These are phyloP conservation scores for Chenopodium album DNA, from an alignment of 148 eudicot genomes.

Conservation along the genomic window DNA sequence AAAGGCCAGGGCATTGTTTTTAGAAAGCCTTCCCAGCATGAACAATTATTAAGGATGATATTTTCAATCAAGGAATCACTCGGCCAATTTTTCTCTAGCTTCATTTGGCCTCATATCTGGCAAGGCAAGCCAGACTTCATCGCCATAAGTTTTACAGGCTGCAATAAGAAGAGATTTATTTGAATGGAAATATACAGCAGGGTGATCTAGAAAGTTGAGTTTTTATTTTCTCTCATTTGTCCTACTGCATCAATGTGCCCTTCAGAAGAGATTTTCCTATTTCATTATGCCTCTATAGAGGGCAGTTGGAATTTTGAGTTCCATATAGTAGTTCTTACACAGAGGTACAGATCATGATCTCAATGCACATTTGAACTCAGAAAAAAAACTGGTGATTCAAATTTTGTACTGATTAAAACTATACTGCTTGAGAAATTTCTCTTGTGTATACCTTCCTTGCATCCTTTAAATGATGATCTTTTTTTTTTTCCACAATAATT, in stretches of 20 bases:
- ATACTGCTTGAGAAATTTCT: no score
- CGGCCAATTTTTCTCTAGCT: slow-evolving; percentile 13
- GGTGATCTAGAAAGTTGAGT: slow-evolving; percentile 10
- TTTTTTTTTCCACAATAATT: no score
- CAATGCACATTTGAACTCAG: background rate
- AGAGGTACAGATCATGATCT: background rate
- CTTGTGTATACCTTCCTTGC: no score
- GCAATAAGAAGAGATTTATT: background rate
- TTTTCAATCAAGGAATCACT: background rate
- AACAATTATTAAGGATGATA: slow-evolving; percentile 25
- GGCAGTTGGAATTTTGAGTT: slow-evolving; percentile 5
- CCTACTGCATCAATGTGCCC: slow-evolving; percentile 20
- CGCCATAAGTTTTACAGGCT: background rate
- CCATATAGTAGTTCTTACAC: background rate
- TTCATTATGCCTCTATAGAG: background rate
- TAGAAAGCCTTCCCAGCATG: slow-evolving; percentile 55
- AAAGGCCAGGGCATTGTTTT: slow-evolving; percentile 56
- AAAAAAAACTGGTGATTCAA: no score
- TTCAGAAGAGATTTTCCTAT: slow-evolving; percentile 9
- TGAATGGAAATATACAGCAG: background rate
- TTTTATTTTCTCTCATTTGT: background rate
- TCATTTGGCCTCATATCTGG: background rate
- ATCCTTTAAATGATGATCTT: no score
- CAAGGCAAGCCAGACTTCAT: slow-evolving; percentile 14
- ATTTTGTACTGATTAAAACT: no score